Evolutionary conservation across 257 asterid genomes (phyloP).

Genomic region (Perilla frutescens): DNA sequence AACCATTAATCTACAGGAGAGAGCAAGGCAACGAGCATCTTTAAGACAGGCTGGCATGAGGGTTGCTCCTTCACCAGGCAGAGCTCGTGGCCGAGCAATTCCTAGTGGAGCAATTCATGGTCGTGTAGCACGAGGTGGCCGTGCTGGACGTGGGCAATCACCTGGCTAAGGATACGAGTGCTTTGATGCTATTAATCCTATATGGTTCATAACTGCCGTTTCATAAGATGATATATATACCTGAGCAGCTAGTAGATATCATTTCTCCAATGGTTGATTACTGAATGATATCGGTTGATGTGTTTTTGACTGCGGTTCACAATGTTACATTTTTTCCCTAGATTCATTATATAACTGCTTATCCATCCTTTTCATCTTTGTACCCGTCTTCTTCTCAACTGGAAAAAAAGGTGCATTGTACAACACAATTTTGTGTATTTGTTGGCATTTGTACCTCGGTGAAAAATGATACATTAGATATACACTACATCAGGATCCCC

Average conservation of each 20-base stretch:
- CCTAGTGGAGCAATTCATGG: too few relatives aligned
- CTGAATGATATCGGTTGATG: slow-evolving; percentile 9
- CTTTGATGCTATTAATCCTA: background rate
- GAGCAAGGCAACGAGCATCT: slow-evolving; percentile 65
- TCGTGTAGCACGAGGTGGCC: slow-evolving; percentile 70
- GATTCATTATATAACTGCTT: too few relatives aligned
- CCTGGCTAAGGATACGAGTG: slow-evolving; percentile 47
- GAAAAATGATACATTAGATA: too few relatives aligned
- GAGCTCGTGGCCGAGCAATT: slow-evolving; percentile 73
- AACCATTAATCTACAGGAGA: slow-evolving; percentile 67
- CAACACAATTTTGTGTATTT: too few relatives aligned
- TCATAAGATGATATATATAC: background rate
- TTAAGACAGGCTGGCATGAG: slow-evolving; percentile 59
- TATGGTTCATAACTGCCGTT: too few relatives aligned
- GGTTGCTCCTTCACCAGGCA: slow-evolving; percentile 47
- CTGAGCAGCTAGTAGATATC: background rate
- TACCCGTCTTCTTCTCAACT: too few relatives aligned
- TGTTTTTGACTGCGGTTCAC: background rate
- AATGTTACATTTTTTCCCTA: background rate
- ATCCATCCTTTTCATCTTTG: too few relatives aligned
- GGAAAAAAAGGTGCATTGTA: too few relatives aligned
- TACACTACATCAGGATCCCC: too few relatives aligned
- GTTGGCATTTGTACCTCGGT: too few relatives aligned
- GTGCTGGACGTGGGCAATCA: slow-evolving; percentile 55
- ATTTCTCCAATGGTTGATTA: background rate